phyloP scores from a whole-genome alignment of 2,329 filamentous ascomycete species.

The Diaporthe nobilis region DNA sequence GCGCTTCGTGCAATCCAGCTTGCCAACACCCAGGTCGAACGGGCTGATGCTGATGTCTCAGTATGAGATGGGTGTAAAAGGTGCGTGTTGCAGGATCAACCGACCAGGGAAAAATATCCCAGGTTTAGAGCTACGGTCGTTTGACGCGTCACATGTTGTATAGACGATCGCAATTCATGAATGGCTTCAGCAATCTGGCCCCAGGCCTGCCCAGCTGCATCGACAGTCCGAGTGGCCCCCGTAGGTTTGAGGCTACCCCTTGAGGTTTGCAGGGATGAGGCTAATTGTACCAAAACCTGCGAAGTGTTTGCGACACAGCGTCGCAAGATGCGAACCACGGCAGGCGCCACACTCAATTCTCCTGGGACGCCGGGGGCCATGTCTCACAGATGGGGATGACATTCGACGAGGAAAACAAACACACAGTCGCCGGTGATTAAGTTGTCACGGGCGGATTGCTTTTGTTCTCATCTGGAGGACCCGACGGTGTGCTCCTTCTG shows the following conservation, averaged over 20 bases:
- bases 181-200: conserved; percentile 1
- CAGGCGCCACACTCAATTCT: conserved; percentile 39
- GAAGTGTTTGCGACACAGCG: conserved; percentile 31
- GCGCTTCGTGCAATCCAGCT: conserved; percentile 13
- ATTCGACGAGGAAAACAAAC: conserved; percentile 7
- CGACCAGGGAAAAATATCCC: not conserved
- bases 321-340: conserved; percentile 31
- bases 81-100: conserved; percentile 2
- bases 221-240: not conserved
- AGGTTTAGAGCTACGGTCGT: not conserved
- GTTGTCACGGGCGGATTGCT: conserved; percentile 20
- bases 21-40: conserved; percentile 18
- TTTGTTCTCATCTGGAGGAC: conserved; percentile 33
- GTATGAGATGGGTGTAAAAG: conserved; percentile 13
- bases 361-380: conserved; percentile 25
- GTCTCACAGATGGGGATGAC: conserved; percentile 35
- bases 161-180: conserved; percentile 4
- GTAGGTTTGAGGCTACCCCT: not conserved
- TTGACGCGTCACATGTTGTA: not conserved
- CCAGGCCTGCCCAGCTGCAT: conserved; percentile 6
- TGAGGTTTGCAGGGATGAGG: conserved; percentile 10
- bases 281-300: conserved; percentile 9
- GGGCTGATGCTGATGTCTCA: conserved; percentile 27
- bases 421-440: conserved; percentile 26
- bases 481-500: conserved; percentile 37